These are phyloP conservation scores for Cynara cardunculus DNA, from an alignment of 129 eudicot species.

Conservation along the genomic window DNA sequence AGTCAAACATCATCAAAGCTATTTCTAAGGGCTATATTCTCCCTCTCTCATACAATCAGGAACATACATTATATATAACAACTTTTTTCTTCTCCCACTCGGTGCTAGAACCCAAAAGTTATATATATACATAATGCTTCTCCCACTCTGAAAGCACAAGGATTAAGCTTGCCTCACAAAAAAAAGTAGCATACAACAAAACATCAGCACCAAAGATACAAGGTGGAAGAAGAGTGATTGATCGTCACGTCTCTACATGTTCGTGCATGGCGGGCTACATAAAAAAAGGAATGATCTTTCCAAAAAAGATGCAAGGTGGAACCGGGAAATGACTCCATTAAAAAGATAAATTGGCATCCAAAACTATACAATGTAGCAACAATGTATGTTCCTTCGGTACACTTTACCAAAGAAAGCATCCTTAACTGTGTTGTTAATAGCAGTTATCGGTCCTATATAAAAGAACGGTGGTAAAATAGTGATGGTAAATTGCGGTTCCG, in stretches of 20 bases:
- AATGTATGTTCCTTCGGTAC: neutral
- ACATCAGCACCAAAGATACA: neutral
- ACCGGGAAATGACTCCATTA: neutral
- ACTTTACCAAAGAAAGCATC: neutral
- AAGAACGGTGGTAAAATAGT: too few relatives aligned
- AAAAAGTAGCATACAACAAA: neutral
- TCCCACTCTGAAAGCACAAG: neutral
- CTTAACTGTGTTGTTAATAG: too few relatives aligned
- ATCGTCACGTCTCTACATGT: neutral
- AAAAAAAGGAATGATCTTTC: neutral
- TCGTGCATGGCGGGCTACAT: neutral
- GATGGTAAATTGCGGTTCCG: too few relatives aligned
- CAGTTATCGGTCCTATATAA: too few relatives aligned
- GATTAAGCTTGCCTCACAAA: neutral
- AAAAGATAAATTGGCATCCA: neutral
- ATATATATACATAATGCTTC: too few relatives aligned
- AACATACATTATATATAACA: too few relatives aligned
- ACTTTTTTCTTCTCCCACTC: too few relatives aligned
- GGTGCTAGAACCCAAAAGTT: too few relatives aligned
- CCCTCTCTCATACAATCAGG: too few relatives aligned
- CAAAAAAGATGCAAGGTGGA: neutral
- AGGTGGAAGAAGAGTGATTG: neutral
- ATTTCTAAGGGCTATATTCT: too few relatives aligned
- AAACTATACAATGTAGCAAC: neutral
- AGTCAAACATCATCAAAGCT: too few relatives aligned